Evolutionary conservation across 169 alveolate species (phyloP), one percentile per base, ranked within the genome.

Genomic region (Theileria parva): DNA sequence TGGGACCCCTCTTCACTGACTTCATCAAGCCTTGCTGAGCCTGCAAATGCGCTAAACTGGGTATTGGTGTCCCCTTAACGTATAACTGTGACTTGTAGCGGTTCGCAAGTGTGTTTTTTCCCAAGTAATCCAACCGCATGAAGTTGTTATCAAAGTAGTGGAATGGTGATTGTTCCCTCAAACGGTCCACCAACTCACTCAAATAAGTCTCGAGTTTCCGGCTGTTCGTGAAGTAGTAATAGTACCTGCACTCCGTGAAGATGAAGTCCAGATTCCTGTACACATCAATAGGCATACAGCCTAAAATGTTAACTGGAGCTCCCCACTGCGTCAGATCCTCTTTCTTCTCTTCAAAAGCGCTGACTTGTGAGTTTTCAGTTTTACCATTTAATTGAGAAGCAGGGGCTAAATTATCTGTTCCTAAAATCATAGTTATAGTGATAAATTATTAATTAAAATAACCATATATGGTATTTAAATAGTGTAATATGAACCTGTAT

Each of bases 231-330:
- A 80, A 73, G 21, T 55, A 15, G 69, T 80, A 76, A 19, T 73
- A 48, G 57, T 74, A 74, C 9, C 77, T 70, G 74, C 84, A 72
- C 67, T 80, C 88, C 19, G 19, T 73, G 83, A 71, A 80, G 27
- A 80, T 23, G 53, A 80, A 21, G 51, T 80, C 88, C 9, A 80
- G 44, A 12, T 32, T 34, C 37, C 60, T 73, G 19, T 61, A 37
- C n/a, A 67, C 53, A 21, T 73, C 79, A 5, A 53, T 57, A n/a
- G 19, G 48, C 0, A 67, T 11, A 50, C 71, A 73, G 15, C 88
- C 88, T 0, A 13, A 67, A 25, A 80, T 12, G 21, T 60, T 59
- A 64, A 80, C 71, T 27, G 88, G 44, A 30, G 77, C 88, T 44
- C 83, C 83, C 88, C 88, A 80, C n/a, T 64, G 25, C 17, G 79